phyloP scores from a whole-genome alignment of 2,329 filamentous ascomycete genomes.

The Ophiocordyceps camponoti-rufipedis region DNA sequence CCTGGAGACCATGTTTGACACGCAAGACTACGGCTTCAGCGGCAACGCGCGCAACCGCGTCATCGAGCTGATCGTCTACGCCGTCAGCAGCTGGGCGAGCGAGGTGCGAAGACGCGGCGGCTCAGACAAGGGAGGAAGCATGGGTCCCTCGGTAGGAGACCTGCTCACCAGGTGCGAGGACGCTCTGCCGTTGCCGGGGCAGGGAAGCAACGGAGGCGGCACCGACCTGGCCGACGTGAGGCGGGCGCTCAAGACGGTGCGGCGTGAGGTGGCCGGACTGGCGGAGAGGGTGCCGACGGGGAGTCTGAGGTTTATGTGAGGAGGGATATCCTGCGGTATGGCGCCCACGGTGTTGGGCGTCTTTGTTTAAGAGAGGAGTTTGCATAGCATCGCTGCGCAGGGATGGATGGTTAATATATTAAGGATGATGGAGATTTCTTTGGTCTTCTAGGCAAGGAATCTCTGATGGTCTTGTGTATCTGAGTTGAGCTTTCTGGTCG shows the following conservation, averaged over 20 bases:
- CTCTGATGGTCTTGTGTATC: too few species aligned
- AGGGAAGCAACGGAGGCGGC: constrained; percentile 25
- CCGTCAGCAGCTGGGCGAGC: constrained; percentile 29
- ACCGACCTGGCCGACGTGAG: constrained; percentile 24
- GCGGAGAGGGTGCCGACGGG: constrained; percentile 22
- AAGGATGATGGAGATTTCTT: background rate
- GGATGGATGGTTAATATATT: background rate
- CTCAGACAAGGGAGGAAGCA: constrained; percentile 17
- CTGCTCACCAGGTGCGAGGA: constrained; percentile 31
- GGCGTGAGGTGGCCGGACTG: constrained; percentile 24
- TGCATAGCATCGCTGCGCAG: background rate
- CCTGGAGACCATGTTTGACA: constrained; percentile 37
- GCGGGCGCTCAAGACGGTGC: constrained; percentile 21
- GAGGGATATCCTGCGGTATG: background rate
- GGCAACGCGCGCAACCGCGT: constrained; percentile 29
- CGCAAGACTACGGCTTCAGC: constrained; percentile 40
- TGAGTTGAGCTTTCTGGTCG: too few species aligned
- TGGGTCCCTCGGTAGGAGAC: constrained; percentile 27
- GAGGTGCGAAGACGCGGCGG: constrained; percentile 28
- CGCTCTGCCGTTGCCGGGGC: constrained; percentile 19
- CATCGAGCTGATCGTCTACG: constrained; percentile 34
- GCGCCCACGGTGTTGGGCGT: background rate
- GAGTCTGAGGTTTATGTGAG: constrained; percentile 27
- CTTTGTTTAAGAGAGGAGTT: background rate
- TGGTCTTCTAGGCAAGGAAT: too few species aligned